Base-by-base conservation (phyloP, 192 early-diverging fungal species). In the Chytriomyces sp. region DNA sequence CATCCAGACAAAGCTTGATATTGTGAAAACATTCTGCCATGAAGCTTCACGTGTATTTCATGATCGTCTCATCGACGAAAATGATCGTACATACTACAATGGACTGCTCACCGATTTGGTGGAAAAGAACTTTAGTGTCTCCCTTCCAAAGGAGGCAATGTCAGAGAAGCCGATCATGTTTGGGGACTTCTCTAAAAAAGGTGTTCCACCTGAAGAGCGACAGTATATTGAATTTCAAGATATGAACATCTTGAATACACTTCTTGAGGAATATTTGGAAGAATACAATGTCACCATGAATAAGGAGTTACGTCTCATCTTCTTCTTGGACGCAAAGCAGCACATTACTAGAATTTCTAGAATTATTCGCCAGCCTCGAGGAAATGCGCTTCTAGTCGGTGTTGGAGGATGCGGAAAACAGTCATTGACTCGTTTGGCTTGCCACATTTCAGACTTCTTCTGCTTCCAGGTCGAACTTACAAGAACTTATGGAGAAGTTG, bases 271-370 rank as follows among this genome's bases (percentile, higher is more conserved):
- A 58, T 87, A 87, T 65, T 72, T 87, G 28, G 86, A 88, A 70
- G 86, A 88, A 52, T 88, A 88, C 71, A 88, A 88, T 59, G 86
- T 88, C 4, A 88, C 84, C 14, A 77, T 84, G 62, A 84, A 78
- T 68, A 84, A 87, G 61, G 84, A 87, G 38, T 65, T 83, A 17
- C 28, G 86, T 4, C 65, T 87, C 31, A 87, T 87, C n/a, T 87
- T 87, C 75, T 87, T 87, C 53, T 73, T 85, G 73, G 86, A 87
- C 53, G 86, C 86, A 60, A 82, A 85, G 62, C 86, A 87, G 62
- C 86, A 87, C 60, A 85, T 87, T 25, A 82, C 86, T 5, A 37
- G 86, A 34, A 87, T 87, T 39, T 77, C 78, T 2, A 73, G 86
- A 37, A 87, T 87, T 60, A 85, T 87, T 52, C 74, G 86, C 5